Percentiles rank a stretch among this genome's conserved stretches.
These are phyloP conservation scores for Zygosaccharomyces lentus DNA, from an alignment of 805 yeast genomes.

Conservation along the genomic window DNA sequence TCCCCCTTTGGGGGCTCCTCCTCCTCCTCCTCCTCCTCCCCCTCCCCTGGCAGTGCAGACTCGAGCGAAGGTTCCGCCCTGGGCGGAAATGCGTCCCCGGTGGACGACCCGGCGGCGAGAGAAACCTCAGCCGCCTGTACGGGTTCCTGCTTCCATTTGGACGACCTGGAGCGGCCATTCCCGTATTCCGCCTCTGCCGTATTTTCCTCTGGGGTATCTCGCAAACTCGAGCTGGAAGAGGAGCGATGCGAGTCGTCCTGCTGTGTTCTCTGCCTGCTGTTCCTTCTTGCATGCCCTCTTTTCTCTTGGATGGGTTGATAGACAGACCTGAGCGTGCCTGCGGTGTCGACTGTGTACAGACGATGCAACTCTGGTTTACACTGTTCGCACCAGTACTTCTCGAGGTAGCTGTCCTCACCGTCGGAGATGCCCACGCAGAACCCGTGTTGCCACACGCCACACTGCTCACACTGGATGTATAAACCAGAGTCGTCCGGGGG, in stretches of 20 bases:
- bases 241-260: neutral
- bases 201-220: constrained; percentile 1
- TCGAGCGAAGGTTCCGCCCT: neutral
- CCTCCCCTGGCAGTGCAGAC: neutral
- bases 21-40: constrained; percentile 13
- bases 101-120: neutral
- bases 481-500: constrained; percentile 54
- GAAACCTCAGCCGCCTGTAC: constrained; percentile 10
- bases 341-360: constrained; percentile 24
- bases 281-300: constrained; percentile 31
- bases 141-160: neutral
- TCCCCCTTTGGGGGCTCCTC: constrained; percentile 18
- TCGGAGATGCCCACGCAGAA: constrained; percentile 83
- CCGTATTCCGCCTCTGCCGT: neutral
- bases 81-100: neutral
- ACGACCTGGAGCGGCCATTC: neutral
- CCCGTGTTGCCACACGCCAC: constrained; percentile 98
- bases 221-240: neutral
- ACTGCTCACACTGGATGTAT: constrained; percentile 80
- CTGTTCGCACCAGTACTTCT: constrained; percentile 89
- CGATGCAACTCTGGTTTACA: constrained; percentile 82
- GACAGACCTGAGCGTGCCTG: constrained; percentile 26
- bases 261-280: constrained; percentile 6
- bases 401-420: constrained; percentile 71
- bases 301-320: constrained; percentile 41